A percentile compares a stretch with the other conserved stretches of the same genome.
These are phyloP conservation scores for Pneumocystis canis DNA, from an alignment of 1,139 yeast species.

Conservation along the genomic window DNA sequence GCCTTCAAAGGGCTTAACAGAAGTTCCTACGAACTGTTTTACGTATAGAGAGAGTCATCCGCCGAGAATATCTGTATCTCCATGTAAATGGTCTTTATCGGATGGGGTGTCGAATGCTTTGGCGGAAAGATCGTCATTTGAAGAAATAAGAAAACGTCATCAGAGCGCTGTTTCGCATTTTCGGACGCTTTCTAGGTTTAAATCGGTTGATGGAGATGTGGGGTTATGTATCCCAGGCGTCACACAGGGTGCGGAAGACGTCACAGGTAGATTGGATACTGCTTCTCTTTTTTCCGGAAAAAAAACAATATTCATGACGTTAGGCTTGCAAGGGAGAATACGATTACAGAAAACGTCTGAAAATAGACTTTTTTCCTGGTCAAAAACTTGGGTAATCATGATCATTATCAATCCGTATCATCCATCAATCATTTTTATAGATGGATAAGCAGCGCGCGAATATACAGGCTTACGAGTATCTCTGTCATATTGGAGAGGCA, in stretches of 20 bases:
- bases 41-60: neutral
- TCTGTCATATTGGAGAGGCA: conserved; percentile 79
- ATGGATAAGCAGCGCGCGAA: conserved; percentile 33
- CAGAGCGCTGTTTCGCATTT: conserved; percentile 12
- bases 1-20: neutral
- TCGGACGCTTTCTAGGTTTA: conserved; percentile 10
- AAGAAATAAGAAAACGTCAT: conserved; percentile 8
- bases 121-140: neutral
- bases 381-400: conserved; percentile 12
- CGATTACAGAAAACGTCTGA: conserved; percentile 15
- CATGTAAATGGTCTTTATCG: neutral
- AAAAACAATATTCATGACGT: too few species aligned
- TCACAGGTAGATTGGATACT: conserved; percentile 18
- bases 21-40: neutral
- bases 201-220: conserved; percentile 2
- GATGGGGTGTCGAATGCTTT: too few species aligned
- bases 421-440: conserved; percentile 27
- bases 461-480: conserved; percentile 56
- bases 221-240: conserved; percentile 24
- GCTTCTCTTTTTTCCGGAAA: too few species aligned
- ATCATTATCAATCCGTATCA: conserved; percentile 13
- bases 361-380: conserved; percentile 13
- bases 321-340: conserved; percentile 1
- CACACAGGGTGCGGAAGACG: conserved; percentile 25
- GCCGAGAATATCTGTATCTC: neutral